Evolutionary conservation across 169 alveolate species (phyloP).

Genomic region (Eimeria brunetti): DNA sequence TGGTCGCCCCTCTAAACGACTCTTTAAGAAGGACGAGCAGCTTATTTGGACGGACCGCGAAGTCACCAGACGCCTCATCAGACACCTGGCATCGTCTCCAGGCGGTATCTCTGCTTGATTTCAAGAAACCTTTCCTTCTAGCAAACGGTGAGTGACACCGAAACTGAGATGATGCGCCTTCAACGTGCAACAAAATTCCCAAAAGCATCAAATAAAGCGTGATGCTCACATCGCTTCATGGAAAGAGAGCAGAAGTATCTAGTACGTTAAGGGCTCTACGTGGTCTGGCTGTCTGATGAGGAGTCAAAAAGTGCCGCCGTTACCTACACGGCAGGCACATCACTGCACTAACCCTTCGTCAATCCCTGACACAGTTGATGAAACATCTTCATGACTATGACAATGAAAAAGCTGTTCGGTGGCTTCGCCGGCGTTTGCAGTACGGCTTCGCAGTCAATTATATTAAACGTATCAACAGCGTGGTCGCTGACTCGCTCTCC

Average conservation of each 20-base stretch:
- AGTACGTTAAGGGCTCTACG: not conserved
- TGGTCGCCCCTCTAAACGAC: no score
- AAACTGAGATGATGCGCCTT: not conserved
- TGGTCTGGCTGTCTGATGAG: not conserved
- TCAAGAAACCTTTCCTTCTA: not conserved
- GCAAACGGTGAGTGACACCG: not conserved
- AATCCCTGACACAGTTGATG: not conserved
- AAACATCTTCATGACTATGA: not conserved
- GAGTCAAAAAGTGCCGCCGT: not conserved
- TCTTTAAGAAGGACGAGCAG: no score
- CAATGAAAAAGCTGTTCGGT: not conserved
- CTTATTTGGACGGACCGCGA: no score
- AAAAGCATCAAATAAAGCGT: not conserved
- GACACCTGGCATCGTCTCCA: no score
- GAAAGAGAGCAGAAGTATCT: not conserved
- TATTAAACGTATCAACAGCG: not conserved
- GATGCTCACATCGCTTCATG: not conserved
- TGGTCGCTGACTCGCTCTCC: not conserved
- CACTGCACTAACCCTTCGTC: not conserved
- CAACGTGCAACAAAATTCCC: not conserved
- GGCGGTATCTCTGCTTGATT: not conserved
- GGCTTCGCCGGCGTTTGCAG: not conserved
- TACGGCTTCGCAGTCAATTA: not conserved
- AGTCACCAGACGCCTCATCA: no score
- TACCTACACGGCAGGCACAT: not conserved